Conservation (phyloP, 176 grass and related monocot species). For the Elymus sibiricus region DNA sequence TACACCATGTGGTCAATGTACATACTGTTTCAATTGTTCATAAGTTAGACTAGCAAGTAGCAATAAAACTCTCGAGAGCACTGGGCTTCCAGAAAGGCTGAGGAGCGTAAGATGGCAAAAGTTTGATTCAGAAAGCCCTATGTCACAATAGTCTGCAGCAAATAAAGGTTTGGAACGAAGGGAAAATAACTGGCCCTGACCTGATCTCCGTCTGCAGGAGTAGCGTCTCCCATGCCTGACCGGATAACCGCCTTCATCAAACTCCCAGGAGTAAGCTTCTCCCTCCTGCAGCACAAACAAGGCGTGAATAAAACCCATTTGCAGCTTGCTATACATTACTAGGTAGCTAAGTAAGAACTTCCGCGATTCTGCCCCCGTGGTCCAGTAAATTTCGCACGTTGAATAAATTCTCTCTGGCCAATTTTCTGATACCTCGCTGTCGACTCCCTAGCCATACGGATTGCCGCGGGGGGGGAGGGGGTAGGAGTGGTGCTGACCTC, state of each 20-base stretch:
- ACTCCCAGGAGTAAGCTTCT: conserved; percentile 80
- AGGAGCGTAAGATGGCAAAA: neutral
- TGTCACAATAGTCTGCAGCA: neutral
- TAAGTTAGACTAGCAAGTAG: neutral
- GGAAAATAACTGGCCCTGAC: conserved; percentile 15
- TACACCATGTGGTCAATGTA: no score
- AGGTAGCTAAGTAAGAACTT: neutral
- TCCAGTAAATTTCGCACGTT: neutral
- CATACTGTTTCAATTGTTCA: neutral
- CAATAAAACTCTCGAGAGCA: neutral
- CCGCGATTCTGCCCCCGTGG: neutral
- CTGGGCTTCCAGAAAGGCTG: neutral
- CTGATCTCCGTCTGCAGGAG: conserved; percentile 80
- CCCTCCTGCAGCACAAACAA: conserved; percentile 51
- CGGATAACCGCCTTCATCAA: conserved; percentile 88
- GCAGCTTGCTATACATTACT: neutral
- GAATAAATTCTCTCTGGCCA: neutral
- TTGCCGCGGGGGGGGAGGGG: neutral
- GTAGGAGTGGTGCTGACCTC: conserved; percentile 37
- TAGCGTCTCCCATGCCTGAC: conserved; percentile 54
- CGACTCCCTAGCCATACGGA: neutral
- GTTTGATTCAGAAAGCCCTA: neutral
- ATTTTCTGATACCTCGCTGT: neutral
- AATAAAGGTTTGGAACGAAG: neutral
- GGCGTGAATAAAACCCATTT: neutral